Base-by-base conservation (phyloP, 2,329 filamentous ascomycete genomes). In the Ophiostoma himal-ulmi region DNA sequence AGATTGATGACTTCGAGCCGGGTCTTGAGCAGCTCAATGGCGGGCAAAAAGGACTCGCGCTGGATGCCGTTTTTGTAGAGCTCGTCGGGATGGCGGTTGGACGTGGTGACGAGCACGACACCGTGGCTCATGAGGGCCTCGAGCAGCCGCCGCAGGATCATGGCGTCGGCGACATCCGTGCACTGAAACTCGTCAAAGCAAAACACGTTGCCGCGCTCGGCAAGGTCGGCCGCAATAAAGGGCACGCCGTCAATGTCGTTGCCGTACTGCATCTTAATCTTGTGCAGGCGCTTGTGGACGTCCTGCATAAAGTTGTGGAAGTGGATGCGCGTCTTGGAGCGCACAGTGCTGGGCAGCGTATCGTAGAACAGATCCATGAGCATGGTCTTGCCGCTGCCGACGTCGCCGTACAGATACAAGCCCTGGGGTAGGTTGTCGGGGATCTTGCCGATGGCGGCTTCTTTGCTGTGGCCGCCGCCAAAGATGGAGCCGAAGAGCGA, bases 291-390 rank as follows among this genome's bases (percentile, higher is more conserved):
- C 79, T 90, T 93, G 81, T 99, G 95, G 67, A 98, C 91, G 79
- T 96, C 92, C 80, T 98, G 95, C 95, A 99, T 99, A 83, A 99
- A 99, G 79, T 97, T 97, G 83, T 98, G 93, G 81, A 99, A 99
- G 82, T 99, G 95, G 77, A 99, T 97, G 67, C 95, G 86, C 66
- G 90, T 96, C 82, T 97, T 97, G 41, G 88, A 88, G 71, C 84
- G 86, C 74, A 98, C 93, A 72, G 90, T 90, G 20, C 83, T 79
- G 0, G 95, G 95, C 30, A 98, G 83, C 0, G 94, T 97, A 74
- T 98, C 94, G 82, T 94, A 97, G 80, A 98, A 97, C 68, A 99
- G 83, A 78, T 99, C 94, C 95, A 99, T 99, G 77, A 99, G 84
- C 95, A 99, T 99, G 2, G 95, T 99, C 84, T 99, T 99, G 73